Conservation (phyloP, 2,329 filamentous ascomycete species). For the Ascochyta rabiei region DNA sequence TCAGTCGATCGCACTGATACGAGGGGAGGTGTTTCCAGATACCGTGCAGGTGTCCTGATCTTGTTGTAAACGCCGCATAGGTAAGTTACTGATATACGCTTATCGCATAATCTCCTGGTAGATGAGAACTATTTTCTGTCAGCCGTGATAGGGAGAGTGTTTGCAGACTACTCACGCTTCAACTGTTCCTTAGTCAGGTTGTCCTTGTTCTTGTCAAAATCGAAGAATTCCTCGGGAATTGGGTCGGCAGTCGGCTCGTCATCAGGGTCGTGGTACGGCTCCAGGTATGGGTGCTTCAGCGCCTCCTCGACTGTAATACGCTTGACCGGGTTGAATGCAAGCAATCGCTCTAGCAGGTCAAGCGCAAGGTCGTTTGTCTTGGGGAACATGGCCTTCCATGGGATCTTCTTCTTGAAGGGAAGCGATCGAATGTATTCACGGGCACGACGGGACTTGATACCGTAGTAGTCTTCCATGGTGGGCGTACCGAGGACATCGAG, state of each 20-base stretch:
- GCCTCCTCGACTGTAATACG: constrained; percentile 98
- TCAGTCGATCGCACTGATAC: constrained; percentile 27
- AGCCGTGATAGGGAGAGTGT: constrained; percentile 1
- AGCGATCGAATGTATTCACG: constrained; percentile 97
- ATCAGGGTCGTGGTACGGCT: constrained; percentile 98
- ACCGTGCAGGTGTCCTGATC: constrained; percentile 28
- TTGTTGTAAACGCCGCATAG: constrained; percentile 30
- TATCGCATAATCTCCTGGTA: constrained; percentile 94
- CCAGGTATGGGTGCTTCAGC: constrained; percentile 94
- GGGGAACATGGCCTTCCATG: constrained; percentile 94
- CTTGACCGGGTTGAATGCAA: constrained; percentile 98
- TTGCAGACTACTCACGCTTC: constrained; percentile 68
- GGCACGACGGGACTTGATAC: constrained; percentile 97
- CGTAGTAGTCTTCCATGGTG: constrained; percentile 99
- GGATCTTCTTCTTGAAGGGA: constrained; percentile 99
- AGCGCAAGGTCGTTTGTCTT: constrained; percentile 98
- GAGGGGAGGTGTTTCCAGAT: constrained; percentile 16
- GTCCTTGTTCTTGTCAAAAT: constrained; percentile 99
- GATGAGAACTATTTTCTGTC: constrained; percentile 69
- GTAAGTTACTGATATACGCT: constrained; percentile 26
- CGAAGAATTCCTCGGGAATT: constrained; percentile 98
- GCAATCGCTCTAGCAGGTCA: constrained; percentile 90
- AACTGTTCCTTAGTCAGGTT: constrained; percentile 97
- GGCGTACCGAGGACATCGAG: constrained; percentile 96
- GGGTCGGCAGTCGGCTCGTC: constrained; percentile 96